phyloP scores from a whole-genome alignment of 2,329 filamentous ascomycete species.

The Hypoxylon sp. region DNA sequence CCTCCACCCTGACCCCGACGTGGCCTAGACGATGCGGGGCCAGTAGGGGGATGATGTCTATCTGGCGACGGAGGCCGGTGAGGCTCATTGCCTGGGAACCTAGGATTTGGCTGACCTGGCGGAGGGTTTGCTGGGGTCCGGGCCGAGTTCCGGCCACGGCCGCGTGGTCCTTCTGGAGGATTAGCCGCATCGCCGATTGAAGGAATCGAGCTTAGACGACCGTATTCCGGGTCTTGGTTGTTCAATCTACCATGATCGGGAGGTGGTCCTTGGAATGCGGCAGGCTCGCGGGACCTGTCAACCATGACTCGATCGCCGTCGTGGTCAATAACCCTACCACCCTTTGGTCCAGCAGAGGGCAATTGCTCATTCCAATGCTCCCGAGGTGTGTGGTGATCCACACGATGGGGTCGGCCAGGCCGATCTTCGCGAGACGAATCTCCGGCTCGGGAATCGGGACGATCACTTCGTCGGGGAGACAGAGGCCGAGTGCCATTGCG shows the following conservation, averaged over 20 bases:
- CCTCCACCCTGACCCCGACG: conserved; percentile 59
- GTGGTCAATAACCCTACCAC: conserved; percentile 54
- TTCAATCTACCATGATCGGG: conserved; percentile 65
- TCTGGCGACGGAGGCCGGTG: conserved; percentile 64
- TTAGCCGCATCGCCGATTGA: conserved; percentile 58
- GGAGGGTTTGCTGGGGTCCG: conserved; percentile 58
- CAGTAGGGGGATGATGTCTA: conserved; percentile 65
- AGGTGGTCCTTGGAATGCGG: conserved; percentile 57
- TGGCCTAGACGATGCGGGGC: conserved; percentile 65
- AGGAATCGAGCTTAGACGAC: conserved; percentile 70
- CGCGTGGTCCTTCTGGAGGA: conserved; percentile 70
- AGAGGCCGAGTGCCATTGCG: conserved; percentile 54
- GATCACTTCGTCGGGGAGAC: conserved; percentile 66
- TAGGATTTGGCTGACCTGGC: conserved; percentile 60
- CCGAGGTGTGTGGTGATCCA: conserved; percentile 54
- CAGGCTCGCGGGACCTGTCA: conserved; percentile 61
- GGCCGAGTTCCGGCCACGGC: conserved; percentile 62
- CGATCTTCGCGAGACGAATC: conserved; percentile 64
- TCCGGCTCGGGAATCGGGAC: conserved; percentile 55
- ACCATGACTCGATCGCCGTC: conserved; percentile 58
- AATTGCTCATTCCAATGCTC: conserved; percentile 53
- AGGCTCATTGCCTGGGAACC: conserved; percentile 60
- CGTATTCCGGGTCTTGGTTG: conserved; percentile 74
- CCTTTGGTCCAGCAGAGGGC: conserved; percentile 47
- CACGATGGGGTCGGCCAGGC: conserved; percentile 60